Evolutionary conservation across 2,329 filamentous ascomycete genomes (phyloP).

Genomic region (Beauveria rudraprayagi): DNA sequence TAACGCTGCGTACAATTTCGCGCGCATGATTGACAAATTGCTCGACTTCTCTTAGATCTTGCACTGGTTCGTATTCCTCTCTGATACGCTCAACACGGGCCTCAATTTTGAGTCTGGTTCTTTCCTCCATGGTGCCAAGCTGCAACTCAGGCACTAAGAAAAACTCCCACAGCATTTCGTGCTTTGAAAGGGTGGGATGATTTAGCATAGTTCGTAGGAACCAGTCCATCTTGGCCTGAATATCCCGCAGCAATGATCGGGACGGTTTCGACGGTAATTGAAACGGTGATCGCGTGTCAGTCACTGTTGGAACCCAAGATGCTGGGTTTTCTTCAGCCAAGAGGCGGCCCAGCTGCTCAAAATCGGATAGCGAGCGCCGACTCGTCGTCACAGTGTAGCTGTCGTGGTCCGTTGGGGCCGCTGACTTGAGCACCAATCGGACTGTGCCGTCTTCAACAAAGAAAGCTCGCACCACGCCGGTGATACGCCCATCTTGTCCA

Average conservation of each 20-base stretch:
- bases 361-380: conserved; percentile 77
- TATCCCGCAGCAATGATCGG: conserved; percentile 74
- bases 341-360: conserved; percentile 80
- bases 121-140: conserved; percentile 78
- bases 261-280: conserved; percentile 91
- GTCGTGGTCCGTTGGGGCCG: conserved; percentile 70
- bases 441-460: conserved; percentile 96
- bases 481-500: conserved; percentile 71
- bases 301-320: conserved; percentile 82
- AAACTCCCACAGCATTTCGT: conserved; percentile 98
- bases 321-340: conserved; percentile 85
- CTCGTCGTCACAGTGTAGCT: conserved; percentile 94
- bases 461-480: conserved; percentile 87
- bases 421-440: conserved; percentile 87
- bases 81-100: conserved; percentile 73
- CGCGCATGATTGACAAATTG: conserved; percentile 86
- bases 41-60: conserved; percentile 80
- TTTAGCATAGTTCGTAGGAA: conserved; percentile 80
- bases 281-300: conserved; percentile 75
- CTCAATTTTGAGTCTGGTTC: conserved; percentile 80
- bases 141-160: conserved; percentile 94
- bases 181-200: conserved; percentile 88
- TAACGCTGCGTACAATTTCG: conserved; percentile 80
- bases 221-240: conserved; percentile 76
- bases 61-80: conserved; percentile 81